Conservation (phyloP, 78 protist genomes). For the Cavenderia fasciculata region DNA sequence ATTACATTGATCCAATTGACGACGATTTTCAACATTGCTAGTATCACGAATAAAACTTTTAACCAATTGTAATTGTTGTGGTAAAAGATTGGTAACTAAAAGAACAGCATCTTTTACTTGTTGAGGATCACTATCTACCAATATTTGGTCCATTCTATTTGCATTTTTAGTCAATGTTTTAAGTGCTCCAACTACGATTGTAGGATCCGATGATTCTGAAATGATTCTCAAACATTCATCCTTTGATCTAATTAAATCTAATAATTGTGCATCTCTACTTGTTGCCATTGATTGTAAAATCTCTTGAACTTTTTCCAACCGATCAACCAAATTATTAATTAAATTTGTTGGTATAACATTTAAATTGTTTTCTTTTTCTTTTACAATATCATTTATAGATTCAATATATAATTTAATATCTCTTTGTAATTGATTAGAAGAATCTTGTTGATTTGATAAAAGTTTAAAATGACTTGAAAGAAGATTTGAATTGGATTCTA, state of each 20-base stretch:
- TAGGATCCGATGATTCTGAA: not conserved
- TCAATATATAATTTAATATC: too few relatives aligned
- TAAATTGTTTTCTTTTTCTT: too few relatives aligned
- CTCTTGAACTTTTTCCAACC: conserved; percentile 27
- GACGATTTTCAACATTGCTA: not conserved
- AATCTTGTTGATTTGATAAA: too few relatives aligned
- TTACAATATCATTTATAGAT: too few relatives aligned
- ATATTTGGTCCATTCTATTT: conserved; percentile 1
- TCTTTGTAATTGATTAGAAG: too few relatives aligned
- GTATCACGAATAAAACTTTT: conserved; percentile 24
- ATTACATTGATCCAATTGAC: conserved; percentile 9
- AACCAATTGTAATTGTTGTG: conserved; percentile 54
- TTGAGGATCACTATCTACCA: not conserved
- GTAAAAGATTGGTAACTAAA: conserved; percentile 5
- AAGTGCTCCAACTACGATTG: conserved; percentile 30
- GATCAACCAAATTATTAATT: conserved; percentile 16
- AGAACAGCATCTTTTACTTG: conserved; percentile 21
- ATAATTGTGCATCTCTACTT: not conserved
- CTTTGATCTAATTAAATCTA: conserved; percentile 33
- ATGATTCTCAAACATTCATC: conserved; percentile 21
- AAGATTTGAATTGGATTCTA: too few relatives aligned
- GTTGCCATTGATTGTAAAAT: not conserved
- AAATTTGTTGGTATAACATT: not conserved
- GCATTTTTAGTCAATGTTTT: conserved; percentile 39
- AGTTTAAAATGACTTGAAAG: too few relatives aligned